Evolutionary conservation across 2,329 filamentous ascomycete species (phyloP), one percentile per base, ranked within the genome.

Genomic region (Didymella arachidicola): DNA sequence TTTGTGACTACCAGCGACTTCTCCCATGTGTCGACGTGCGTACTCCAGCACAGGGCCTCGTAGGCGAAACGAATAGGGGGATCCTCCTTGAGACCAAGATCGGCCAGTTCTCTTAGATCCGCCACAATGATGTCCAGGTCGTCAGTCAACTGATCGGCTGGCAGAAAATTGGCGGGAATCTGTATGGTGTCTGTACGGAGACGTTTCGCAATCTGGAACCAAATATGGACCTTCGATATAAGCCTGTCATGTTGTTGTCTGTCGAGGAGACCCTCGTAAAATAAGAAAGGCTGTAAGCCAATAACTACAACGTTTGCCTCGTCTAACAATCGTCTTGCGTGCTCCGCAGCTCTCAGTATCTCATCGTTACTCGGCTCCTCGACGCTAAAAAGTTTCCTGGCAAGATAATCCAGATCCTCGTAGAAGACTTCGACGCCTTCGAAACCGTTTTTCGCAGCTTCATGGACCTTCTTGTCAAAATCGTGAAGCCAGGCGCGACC

Each of bases 351-450:
- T 11, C 30, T 19, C 19, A 50, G 38, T 25, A 50, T 30, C 22
- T 50, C 25, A 4, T 51, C 30, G 14, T 26, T 19, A 10, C 26
- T 51, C 6, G 53, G 53, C 10, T 32, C 36, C 36, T 57, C 39
- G 30, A 32, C 27, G 10, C 27, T 50, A 22, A 38, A 49, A 16
- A 50, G 26, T 25, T 51, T 57, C 39, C 43, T 57, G 39, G 53
- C 39, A 18, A 57, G 26, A 18, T 45, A 25, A 7, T 57, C 53
- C 26, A 57, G 46, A 43, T 57, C 53, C 25, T 57, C 53, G 36
- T 57, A 57, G 46, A 51, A 57, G 30, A 57, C 43, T 25, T 57
- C 53, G 32, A 57, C 46, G 25, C 53, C 53, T 46, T 50, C 18
- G 39, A 57, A 57, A 1, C 53, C 46, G 25, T 46, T 16, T 16